A percentile compares a stretch with the other conserved stretches of the same genome.
These are phyloP conservation scores for Colletotrichum neosansevieriae DNA, from an alignment of 2,329 filamentous ascomycete genomes.

Conservation along the genomic window DNA sequence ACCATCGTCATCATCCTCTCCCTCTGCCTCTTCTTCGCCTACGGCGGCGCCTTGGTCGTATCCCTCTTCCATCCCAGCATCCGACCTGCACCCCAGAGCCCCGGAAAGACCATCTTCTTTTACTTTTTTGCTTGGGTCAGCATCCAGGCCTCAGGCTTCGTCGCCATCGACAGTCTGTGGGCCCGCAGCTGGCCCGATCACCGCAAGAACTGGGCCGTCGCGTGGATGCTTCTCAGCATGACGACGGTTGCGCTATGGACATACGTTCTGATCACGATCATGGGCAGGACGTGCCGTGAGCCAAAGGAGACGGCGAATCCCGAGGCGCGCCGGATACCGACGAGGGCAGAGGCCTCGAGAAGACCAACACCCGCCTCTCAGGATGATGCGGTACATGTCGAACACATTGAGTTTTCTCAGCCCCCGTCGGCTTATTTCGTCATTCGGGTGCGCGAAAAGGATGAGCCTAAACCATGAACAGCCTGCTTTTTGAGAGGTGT, in stretches of 20 bases:
- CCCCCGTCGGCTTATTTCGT: no score
- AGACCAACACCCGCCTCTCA: no score
- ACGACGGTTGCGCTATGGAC: background rate
- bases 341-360: no score
- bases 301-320: background rate
- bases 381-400: background rate
- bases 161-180: background rate
- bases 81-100: background rate
- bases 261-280: background rate
- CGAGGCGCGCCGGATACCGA: no score
- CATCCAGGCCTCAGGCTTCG: constrained; percentile 4
- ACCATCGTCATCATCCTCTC: background rate
- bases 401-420: no score
- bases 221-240: constrained; percentile 15
- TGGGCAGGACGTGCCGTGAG: background rate
- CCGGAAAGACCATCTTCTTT: background rate
- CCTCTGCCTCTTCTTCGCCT: background rate
- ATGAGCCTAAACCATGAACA: no score
- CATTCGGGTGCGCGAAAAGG: no score
- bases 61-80: background rate
- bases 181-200: background rate
- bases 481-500: no score
- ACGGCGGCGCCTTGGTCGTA: background rate
- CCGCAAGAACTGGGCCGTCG: background rate
- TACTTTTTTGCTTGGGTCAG: constrained; percentile 7